Conservation (phyloP, 2,329 filamentous ascomycete genomes). For the Talaromyces sp. region DNA sequence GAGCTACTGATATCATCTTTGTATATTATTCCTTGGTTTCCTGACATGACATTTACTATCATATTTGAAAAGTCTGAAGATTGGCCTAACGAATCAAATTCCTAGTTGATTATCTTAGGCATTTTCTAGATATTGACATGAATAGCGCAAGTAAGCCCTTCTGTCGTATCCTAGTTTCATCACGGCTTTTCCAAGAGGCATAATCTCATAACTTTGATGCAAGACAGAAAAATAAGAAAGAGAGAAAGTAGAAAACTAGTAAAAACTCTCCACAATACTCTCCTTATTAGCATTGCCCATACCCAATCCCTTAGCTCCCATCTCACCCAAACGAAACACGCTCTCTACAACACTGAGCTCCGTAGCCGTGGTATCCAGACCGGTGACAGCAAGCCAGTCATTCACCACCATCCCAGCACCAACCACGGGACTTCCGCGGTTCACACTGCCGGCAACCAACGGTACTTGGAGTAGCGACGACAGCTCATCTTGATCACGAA, state of each 20-base stretch:
- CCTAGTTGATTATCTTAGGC: background rate
- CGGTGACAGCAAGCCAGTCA: constrained; percentile 94
- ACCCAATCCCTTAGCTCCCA: constrained; percentile 59
- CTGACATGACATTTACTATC: background rate
- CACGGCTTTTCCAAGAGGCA: background rate
- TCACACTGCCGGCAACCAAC: constrained; percentile 88
- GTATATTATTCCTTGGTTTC: background rate
- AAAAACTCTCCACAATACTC: constrained; percentile 98
- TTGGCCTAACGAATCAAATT: background rate
- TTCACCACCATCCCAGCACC: constrained; percentile 96
- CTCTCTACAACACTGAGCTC: constrained; percentile 95
- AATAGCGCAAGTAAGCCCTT: background rate
- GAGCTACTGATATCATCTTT: background rate
- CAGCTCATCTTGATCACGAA: constrained; percentile 97
- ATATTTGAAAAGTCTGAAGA: background rate
- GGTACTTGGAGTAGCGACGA: constrained; percentile 90
- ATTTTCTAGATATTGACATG: background rate
- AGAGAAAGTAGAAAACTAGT: constrained; percentile 53
- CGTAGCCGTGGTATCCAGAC: constrained; percentile 91
- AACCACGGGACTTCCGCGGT: constrained; percentile 89
- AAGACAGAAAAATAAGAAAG: background rate
- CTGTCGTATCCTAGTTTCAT: background rate
- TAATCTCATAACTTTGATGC: background rate
- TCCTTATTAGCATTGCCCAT: constrained; percentile 65
- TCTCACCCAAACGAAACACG: constrained; percentile 91